These are phyloP conservation scores for Candida nitratophila DNA, from an alignment of 805 yeast genomes.

Conservation along the genomic window DNA sequence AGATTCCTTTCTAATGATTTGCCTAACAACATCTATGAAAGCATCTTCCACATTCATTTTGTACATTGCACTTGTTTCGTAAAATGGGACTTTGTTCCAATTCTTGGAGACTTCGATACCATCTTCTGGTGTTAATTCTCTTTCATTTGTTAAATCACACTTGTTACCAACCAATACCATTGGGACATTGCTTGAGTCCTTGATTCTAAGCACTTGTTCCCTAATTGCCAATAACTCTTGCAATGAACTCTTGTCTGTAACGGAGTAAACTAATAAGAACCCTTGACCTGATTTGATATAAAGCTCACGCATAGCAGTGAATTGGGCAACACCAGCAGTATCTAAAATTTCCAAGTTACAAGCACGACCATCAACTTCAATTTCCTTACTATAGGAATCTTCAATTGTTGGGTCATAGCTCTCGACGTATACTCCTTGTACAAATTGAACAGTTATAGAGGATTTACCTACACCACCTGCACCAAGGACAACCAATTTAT, in stretches of 20 bases:
- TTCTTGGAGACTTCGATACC: slow-evolving; percentile 77
- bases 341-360: slow-evolving; percentile 75
- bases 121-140: slow-evolving; percentile 72
- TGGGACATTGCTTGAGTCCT: slow-evolving; percentile 71
- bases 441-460: slow-evolving; percentile 86
- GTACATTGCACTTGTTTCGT: slow-evolving; percentile 90
- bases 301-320: slow-evolving; percentile 90
- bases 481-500: slow-evolving; percentile 86
- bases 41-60: slow-evolving; percentile 88
- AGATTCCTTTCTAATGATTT: slow-evolving; percentile 73
- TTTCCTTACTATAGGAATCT: slow-evolving; percentile 86
- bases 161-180: slow-evolving; percentile 90
- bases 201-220: slow-evolving; percentile 79
- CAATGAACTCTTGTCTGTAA: slow-evolving; percentile 57
- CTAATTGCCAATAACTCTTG: slow-evolving; percentile 72
- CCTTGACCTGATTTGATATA: slow-evolving; percentile 86
- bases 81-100: slow-evolving; percentile 89
- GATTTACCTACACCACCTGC: slow-evolving; percentile 98
- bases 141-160: slow-evolving; percentile 70
- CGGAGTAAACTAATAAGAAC: slow-evolving; percentile 50
- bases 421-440: slow-evolving; percentile 84
- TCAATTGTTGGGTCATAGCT: slow-evolving; percentile 96
- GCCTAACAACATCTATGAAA: slow-evolving; percentile 81
- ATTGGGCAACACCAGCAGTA: slow-evolving; percentile 73
- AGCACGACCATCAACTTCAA: slow-evolving; percentile 81